Evolutionary conservation across 1,139 yeast genomes (phyloP).

Genomic region (Kodamaea anthophila): DNA sequence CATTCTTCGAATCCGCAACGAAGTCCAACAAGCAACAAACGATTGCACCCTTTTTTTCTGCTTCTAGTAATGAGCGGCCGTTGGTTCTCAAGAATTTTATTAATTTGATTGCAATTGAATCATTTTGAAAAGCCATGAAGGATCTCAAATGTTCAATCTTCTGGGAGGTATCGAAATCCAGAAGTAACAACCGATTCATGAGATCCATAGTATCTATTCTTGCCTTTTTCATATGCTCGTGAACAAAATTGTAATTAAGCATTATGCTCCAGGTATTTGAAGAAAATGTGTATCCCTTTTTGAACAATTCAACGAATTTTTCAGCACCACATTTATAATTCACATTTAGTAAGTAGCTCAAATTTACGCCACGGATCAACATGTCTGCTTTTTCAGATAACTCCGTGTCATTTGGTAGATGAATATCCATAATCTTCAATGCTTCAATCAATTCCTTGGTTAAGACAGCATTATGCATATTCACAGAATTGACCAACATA

Average conservation of each 20-base stretch:
- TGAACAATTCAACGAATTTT: constrained; percentile 23
- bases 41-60: constrained; percentile 8
- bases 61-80: constrained; percentile 7
- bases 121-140: constrained; percentile 22
- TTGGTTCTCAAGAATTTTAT: constrained; percentile 13
- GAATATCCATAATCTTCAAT: constrained; percentile 11
- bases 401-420: constrained; percentile 4
- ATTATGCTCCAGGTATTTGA: constrained; percentile 30
- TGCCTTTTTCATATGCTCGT: constrained; percentile 14
- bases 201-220: constrained; percentile 18
- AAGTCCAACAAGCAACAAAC: constrained; percentile 7
- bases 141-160: constrained; percentile 14
- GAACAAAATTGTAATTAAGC: constrained; percentile 25
- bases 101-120: constrained; percentile 24
- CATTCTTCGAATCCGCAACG: constrained; percentile 13
- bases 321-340: constrained; percentile 24
- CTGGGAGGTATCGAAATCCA: constrained; percentile 13
- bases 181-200: constrained; percentile 21
- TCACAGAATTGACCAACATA: constrained; percentile 7
- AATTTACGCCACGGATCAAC: constrained; percentile 18
- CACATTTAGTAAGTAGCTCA: constrained; percentile 25
- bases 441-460: constrained; percentile 20
- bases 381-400: constrained; percentile 4
- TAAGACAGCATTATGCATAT: constrained; percentile 6
- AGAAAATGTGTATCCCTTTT: constrained; percentile 26